Evolutionary conservation across 1,284 basidiomycete genomes (phyloP).

Genomic region (Fomitopsis pinicola): DNA sequence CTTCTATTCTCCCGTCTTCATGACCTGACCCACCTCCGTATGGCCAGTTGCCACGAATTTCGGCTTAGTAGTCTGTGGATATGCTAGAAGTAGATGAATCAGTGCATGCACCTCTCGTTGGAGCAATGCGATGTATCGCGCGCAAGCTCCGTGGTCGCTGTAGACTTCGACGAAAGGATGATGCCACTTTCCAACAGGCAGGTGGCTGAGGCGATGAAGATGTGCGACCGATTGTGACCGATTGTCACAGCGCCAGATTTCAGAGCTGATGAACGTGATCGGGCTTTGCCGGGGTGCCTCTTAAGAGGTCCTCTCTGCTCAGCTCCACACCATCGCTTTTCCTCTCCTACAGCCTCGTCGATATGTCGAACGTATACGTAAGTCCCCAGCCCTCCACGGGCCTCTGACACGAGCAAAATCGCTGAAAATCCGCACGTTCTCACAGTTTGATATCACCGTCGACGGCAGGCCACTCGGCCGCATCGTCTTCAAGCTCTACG

Average conservation of each 20-base stretch:
- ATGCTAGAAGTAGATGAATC: no score
- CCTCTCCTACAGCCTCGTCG: conserved; percentile 14
- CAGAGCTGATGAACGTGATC: conserved; percentile 28
- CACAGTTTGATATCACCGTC: conserved; percentile 56
- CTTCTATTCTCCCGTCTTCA: not conserved
- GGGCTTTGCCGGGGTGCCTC: conserved; percentile 24
- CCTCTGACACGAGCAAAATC: not conserved
- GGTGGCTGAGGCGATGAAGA: not conserved
- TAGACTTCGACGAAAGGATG: not conserved
- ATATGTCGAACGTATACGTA: conserved; percentile 49
- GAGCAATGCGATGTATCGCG: no score
- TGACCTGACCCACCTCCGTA: not conserved
- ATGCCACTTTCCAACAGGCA: not conserved
- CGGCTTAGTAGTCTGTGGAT: not conserved
- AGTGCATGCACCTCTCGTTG: no score
- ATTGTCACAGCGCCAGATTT: conserved; percentile 29
- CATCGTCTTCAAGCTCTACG: conserved; percentile 63
- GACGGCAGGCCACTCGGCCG: conserved; percentile 41
- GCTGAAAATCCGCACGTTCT: not conserved
- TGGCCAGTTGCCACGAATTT: not conserved
- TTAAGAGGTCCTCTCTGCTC: conserved; percentile 19
- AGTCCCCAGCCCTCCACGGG: conserved; percentile 16
- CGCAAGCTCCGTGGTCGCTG: not conserved
- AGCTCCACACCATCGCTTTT: conserved; percentile 16
- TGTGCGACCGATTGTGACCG: conserved; percentile 23